Conservation (phyloP, 495 filamentous ascomycete genomes). For the Penicillium malachiteum region DNA sequence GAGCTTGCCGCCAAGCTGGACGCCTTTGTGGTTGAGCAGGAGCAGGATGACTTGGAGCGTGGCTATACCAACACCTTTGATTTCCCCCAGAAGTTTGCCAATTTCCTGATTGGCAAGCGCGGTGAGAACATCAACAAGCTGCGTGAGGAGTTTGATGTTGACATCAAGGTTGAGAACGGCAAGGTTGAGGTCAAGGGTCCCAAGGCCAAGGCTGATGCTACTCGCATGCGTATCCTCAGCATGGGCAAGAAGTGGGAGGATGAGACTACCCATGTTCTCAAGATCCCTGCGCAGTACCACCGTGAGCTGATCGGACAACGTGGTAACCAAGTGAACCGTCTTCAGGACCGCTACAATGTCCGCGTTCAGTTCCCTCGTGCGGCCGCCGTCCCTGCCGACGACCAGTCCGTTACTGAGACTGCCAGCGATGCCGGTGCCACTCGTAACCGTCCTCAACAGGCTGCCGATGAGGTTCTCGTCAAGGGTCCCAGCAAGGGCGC, state of each 20-base stretch:
- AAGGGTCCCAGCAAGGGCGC: slow-evolving; percentile 89
- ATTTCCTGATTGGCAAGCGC: slow-evolving; percentile 86
- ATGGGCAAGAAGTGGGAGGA: slow-evolving; percentile 80
- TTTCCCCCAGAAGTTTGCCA: slow-evolving; percentile 91
- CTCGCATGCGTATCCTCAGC: slow-evolving; percentile 71
- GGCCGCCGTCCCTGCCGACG: slow-evolving; percentile 58
- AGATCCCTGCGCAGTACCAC: slow-evolving; percentile 86
- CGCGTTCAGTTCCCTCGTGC: slow-evolving; percentile 90
- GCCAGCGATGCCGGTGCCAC: slow-evolving; percentile 65
- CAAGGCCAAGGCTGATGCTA: slow-evolving; percentile 76
- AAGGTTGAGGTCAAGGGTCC: slow-evolving; percentile 72
- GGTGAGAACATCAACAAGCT: slow-evolving; percentile 93
- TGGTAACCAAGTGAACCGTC: slow-evolving; percentile 62
- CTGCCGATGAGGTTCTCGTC: slow-evolving; percentile 84
- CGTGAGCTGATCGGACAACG: slow-evolving; percentile 68
- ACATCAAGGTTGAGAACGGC: slow-evolving; percentile 81
- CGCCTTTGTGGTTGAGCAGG: slow-evolving; percentile 77
- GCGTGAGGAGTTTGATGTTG: slow-evolving; percentile 96
- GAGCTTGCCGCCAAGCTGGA: slow-evolving; percentile 66
- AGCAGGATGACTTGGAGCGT: slow-evolving; percentile 83
- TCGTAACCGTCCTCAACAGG: slow-evolving; percentile 68
- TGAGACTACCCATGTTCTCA: slow-evolving; percentile 79
- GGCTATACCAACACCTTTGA: slow-evolving; percentile 82
- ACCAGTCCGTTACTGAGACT: slow-evolving; percentile 64
- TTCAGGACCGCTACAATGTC: slow-evolving; percentile 85